A percentile compares a stretch with the other conserved stretches of the same genome.
phyloP scores from a whole-genome alignment of 2,329 filamentous ascomycete genomes.

The Fusarium irregulare region DNA sequence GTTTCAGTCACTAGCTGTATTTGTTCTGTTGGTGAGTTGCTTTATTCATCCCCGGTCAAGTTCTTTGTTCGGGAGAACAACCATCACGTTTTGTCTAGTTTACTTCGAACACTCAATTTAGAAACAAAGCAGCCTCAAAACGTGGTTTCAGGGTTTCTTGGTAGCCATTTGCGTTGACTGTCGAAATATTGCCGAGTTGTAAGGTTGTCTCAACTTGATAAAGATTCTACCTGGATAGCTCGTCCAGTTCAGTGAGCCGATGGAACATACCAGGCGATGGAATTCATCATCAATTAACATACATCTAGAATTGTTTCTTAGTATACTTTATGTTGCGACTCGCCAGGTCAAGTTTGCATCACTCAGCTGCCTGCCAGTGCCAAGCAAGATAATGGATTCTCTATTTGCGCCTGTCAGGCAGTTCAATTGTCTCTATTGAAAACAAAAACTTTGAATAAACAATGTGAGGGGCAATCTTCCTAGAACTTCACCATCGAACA shows the following conservation, averaged over 20 bases:
- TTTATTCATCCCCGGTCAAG: not conserved
- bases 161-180: too few species aligned
- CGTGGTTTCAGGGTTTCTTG: not conserved
- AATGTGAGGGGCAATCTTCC: not conserved
- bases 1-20: slow-evolving; percentile 19
- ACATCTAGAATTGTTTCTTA: not conserved
- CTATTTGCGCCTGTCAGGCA: slow-evolving; percentile 1
- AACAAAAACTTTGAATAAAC: not conserved
- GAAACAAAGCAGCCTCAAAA: not conserved
- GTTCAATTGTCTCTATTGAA: slow-evolving; percentile 16
- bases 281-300: not conserved
- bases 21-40: slow-evolving; percentile 12
- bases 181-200: slow-evolving; percentile 2
- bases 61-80: slow-evolving; percentile 27
- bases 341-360: not conserved
- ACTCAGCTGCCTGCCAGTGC: not conserved
- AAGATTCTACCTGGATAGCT: not conserved
- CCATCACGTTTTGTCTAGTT: not conserved
- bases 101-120: not conserved
- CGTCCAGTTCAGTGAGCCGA: not conserved
- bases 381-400: not conserved
- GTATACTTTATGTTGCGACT: not conserved
- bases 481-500: not conserved
- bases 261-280: not conserved
- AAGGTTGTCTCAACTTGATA: not conserved